A percentile compares a stretch with the other conserved stretches of the same genome.
phyloP scores from a whole-genome alignment of 2,329 filamentous ascomycete species.

The Saccharata proteae region DNA sequence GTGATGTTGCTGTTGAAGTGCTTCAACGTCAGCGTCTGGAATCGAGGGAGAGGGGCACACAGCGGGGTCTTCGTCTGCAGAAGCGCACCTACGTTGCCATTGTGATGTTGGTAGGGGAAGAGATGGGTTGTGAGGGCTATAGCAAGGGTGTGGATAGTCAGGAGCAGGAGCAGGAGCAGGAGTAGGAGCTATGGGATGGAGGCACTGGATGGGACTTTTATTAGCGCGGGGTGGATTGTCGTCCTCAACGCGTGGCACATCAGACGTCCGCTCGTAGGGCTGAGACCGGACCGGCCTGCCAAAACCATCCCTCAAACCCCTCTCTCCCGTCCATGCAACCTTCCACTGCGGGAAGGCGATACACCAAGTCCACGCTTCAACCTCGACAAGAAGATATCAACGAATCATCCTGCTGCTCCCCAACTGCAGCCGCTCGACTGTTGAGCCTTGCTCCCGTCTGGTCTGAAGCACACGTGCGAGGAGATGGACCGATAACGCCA shows the following conservation, averaged over 20 bases:
- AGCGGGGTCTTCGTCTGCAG: not conserved
- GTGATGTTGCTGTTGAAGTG: slow-evolving; percentile 61
- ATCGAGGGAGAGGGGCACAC: not conserved
- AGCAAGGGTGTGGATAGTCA: slow-evolving; percentile 1
- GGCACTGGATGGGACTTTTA: slow-evolving; percentile 3
- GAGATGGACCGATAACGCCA: too few species aligned
- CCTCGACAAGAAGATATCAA: too few species aligned
- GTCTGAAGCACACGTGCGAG: too few species aligned
- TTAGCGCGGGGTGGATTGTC: slow-evolving; percentile 8
- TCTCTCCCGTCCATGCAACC: too few species aligned
- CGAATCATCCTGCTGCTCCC: too few species aligned
- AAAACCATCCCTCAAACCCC: too few species aligned
- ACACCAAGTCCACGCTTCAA: too few species aligned
- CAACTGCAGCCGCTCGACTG: too few species aligned
- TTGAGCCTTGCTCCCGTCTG: too few species aligned
- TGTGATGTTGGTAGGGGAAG: slow-evolving; percentile 6
- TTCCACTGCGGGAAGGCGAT: too few species aligned
- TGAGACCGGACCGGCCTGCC: too few species aligned
- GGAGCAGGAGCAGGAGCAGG: slow-evolving; percentile 3
- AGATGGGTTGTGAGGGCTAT: not conserved
- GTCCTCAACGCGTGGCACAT: slow-evolving; percentile 8
- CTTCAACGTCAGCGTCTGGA: slow-evolving; percentile 2
- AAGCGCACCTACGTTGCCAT: slow-evolving; percentile 24
- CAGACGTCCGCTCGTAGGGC: slow-evolving; percentile 7
- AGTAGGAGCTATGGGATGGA: not conserved